phyloP scores from a whole-genome alignment of 495 filamentous ascomycete species.

The Neurospora pannonica region DNA sequence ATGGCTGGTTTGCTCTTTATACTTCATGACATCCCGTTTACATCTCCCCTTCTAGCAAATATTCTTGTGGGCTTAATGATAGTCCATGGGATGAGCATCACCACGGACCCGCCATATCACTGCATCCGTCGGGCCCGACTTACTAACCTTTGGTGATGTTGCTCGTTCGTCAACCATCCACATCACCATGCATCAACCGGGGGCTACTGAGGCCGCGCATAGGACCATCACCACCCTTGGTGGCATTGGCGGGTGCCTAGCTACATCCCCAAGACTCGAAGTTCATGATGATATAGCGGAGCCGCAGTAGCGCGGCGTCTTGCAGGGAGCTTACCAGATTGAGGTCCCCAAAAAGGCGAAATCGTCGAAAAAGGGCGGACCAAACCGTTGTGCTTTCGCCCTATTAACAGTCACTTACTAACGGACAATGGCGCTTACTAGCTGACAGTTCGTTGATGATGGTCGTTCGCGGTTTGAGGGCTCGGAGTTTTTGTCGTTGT shows the following conservation, averaged over 20 bases:
- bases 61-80: neutral
- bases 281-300: neutral
- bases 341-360: neutral
- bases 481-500: neutral
- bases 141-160: neutral
- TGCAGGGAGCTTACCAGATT: neutral
- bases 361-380: neutral
- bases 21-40: neutral
- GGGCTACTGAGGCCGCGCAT: neutral
- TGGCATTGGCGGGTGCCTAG: neutral
- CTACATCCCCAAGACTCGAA: neutral
- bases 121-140: neutral
- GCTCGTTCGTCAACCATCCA: neutral
- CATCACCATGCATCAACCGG: neutral
- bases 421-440: neutral
- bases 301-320: neutral
- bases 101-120: neutral
- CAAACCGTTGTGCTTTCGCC: neutral
- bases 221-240: neutral
- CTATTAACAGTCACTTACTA: neutral
- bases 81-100: neutral
- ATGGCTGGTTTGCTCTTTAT: neutral
- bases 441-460: neutral
- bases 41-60: too few relatives aligned
- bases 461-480: neutral